phyloP scores from a whole-genome alignment of 257 asterid genomes.

The Solanum neorickii region DNA sequence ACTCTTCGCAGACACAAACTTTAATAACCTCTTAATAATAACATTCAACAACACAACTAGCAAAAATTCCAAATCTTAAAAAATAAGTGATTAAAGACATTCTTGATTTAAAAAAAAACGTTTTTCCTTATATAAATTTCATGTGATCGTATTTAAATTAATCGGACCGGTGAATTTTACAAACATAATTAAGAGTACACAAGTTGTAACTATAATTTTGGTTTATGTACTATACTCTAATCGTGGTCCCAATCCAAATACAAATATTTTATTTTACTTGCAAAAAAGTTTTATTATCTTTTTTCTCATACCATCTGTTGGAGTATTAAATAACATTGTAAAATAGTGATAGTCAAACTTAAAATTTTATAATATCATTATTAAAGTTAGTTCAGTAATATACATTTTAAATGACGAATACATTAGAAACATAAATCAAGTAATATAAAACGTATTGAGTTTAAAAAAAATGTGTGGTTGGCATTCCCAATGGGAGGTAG shows the following conservation, averaged over 20 bases:
- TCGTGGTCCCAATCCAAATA: background rate
- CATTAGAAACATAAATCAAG: too few relatives aligned
- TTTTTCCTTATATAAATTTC: too few relatives aligned
- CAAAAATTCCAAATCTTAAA: background rate
- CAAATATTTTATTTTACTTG: too few relatives aligned
- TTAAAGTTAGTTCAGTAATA: background rate
- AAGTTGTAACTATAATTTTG: background rate
- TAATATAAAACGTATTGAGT: background rate
- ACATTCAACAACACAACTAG: background rate
- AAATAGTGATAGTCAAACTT: background rate
- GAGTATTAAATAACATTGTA: too few relatives aligned
- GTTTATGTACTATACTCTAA: background rate
- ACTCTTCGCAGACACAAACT: background rate
- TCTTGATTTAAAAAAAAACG: too few relatives aligned
- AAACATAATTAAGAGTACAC: background rate
- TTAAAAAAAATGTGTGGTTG: slow-evolving; percentile 34
- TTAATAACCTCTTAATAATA: background rate
- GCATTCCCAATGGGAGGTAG: slow-evolving; percentile 47
- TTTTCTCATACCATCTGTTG: background rate
- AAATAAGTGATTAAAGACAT: background rate
- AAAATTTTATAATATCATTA: too few relatives aligned
- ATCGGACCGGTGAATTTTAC: too few relatives aligned
- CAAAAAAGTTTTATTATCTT: too few relatives aligned
- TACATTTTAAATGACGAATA: too few relatives aligned
- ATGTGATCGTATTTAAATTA: too few relatives aligned